A percentile compares a stretch with the other conserved stretches of the same genome.
phyloP scores from a whole-genome alignment of 2,329 filamentous ascomycete genomes.

The Botrytis galanthina region DNA sequence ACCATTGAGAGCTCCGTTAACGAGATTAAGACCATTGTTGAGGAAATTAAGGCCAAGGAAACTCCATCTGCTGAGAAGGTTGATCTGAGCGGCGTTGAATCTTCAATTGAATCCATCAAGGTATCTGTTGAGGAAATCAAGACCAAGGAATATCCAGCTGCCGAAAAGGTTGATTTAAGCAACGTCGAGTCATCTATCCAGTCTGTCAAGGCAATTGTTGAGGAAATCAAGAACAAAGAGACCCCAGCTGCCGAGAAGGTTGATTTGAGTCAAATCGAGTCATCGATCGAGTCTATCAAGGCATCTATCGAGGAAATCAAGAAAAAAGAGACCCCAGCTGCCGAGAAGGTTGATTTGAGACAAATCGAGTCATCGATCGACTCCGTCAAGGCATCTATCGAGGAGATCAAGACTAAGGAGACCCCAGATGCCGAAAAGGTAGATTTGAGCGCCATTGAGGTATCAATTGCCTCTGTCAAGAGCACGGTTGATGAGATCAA shows the following conservation, averaged over 20 bases:
- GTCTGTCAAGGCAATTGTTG: conserved; percentile 13
- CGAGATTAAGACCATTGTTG: conserved; percentile 15
- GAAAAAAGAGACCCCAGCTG: not conserved
- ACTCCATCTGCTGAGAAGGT: conserved; percentile 22
- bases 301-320: not conserved
- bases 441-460: conserved; percentile 23
- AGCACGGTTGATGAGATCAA: conserved; percentile 20
- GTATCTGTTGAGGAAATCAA: conserved; percentile 29
- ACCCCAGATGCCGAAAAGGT: conserved; percentile 18
- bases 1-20: conserved; percentile 22
- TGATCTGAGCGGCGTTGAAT: conserved; percentile 25
- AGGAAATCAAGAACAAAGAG: conserved; percentile 28
- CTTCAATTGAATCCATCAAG: conserved; percentile 16
- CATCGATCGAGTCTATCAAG: conserved; percentile 16
- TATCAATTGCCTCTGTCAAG: conserved; percentile 20
- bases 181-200: conserved; percentile 15
- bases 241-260: conserved; percentile 15
- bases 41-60: conserved; percentile 28
- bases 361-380: not conserved
- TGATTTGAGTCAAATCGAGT: not conserved
- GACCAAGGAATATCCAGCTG: conserved; percentile 19
- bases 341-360: not conserved
- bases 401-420: conserved; percentile 18
- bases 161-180: conserved; percentile 23
- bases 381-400: conserved; percentile 9